Evolutionary conservation across 2,329 filamentous ascomycete genomes (phyloP), one percentile per base, ranked within the genome.

Genomic region (Canariomyces notabilis): DNA sequence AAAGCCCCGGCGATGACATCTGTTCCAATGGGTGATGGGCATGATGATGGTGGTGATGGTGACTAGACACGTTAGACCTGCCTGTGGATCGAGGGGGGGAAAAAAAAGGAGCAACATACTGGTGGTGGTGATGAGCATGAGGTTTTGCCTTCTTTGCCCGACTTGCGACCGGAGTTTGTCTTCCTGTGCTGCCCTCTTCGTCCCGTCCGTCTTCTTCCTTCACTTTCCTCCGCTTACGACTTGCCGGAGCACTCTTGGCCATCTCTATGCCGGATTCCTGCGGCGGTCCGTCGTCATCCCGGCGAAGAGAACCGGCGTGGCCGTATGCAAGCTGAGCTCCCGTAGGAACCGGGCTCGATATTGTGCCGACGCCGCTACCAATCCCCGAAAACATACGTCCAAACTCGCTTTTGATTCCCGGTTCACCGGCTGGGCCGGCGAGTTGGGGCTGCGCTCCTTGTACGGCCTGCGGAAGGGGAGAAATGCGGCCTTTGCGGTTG

Each of bases 381-480:
- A 97, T 89, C n/a, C 91, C 91, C 15, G 88, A 89, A 67, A 95
- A 96, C 76, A 96, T 95, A 52, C 89, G 83, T 21, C 90, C 90
- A 63, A 96, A 90, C 63, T 96, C 91, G 62, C 83, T 94, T 73
- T 96, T 95, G 61, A 96, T 95, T 35, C 86, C 86, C 9, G 89
- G 86, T 63, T 95, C 89, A 14, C 84, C 86, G 12, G 82, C 80
- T 5, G 89, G 87, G 3, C 86, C 87, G 43, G 86, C 77, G 32
- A 86, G 79, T 57, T 89, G 86, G 14, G 84, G 81, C 63, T 95
- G 90, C 1, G 87, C 90, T 18, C 91, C 91, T 62, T 96, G 90
- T 1, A 96, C 90, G 18, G 91, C 90, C 65, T 96, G 91, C 1
- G 91, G 91, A 14, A 96, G 71, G 2, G 91, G 91, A 7, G 91